A percentile compares a stretch with the other conserved stretches of the same genome.
phyloP scores from a whole-genome alignment of 1,139 yeast genomes.

The Pneumocystis oryctolagi region DNA sequence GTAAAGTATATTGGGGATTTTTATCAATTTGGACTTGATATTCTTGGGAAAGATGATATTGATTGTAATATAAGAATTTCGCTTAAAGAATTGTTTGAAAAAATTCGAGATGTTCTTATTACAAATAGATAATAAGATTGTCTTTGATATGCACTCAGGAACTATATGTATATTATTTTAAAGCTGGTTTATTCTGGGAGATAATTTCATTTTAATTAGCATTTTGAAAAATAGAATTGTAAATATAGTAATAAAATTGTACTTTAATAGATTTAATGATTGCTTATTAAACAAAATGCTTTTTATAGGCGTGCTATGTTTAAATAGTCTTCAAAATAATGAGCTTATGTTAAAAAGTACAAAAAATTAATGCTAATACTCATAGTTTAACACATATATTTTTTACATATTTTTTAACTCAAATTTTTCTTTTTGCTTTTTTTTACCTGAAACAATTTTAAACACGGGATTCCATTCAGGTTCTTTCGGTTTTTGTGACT shows the following conservation, averaged over 20 bases:
- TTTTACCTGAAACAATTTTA: conserved; percentile 56
- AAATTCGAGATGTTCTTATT: conserved; percentile 16
- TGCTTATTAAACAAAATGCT: neutral
- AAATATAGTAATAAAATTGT: neutral
- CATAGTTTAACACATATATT: neutral
- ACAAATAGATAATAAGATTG: conserved; percentile 7
- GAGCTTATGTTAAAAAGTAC: neutral
- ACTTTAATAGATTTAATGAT: neutral
- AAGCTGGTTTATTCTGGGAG: too few relatives aligned
- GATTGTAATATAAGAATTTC: conserved; percentile 56
- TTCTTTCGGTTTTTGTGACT: conserved; percentile 25
- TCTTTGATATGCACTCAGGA: neutral
- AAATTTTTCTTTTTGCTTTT: conserved; percentile 25
- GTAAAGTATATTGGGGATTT: conserved; percentile 44
- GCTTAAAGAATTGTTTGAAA: conserved; percentile 23
- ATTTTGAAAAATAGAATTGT: neutral
- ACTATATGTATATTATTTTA: neutral
- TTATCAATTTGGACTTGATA: conserved; percentile 50
- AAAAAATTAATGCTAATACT: neutral
- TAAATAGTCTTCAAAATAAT: neutral
- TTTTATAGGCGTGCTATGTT: neutral
- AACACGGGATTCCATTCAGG: conserved; percentile 60
- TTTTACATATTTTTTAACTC: neutral
- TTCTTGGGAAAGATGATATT: conserved; percentile 49
- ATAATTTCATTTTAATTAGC: neutral